Evolutionary conservation across 805 yeast species (phyloP).

Genomic region (Saturnispora hagleri): DNA sequence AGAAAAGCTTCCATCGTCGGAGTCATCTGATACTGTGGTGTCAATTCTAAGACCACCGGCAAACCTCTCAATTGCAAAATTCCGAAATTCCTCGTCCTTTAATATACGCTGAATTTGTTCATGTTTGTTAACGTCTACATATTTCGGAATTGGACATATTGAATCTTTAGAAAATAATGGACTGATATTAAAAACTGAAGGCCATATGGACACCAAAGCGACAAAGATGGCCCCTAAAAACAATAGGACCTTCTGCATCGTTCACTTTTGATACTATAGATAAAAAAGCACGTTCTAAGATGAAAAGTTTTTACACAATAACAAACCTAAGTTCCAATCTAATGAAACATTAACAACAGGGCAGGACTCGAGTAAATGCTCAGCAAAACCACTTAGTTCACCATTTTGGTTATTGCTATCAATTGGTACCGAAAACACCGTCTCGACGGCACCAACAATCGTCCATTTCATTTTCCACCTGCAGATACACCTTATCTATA

Average conservation of each 20-base stretch:
- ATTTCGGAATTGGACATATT: slow-evolving; percentile 41
- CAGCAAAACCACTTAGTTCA: background rate
- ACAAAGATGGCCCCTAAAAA: background rate
- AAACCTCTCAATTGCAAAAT: slow-evolving; percentile 33
- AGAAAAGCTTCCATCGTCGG: slow-evolving; percentile 12
- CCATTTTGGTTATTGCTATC: background rate
- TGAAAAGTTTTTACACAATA: background rate
- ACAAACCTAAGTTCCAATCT: background rate
- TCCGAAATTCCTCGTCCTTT: slow-evolving; percentile 26
- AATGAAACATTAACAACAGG: background rate
- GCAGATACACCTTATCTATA: slow-evolving; percentile 24
- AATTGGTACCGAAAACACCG: slow-evolving; percentile 21
- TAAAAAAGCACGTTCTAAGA: too few relatives aligned
- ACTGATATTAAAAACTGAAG: slow-evolving; percentile 3
- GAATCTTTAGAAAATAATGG: background rate
- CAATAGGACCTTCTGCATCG: background rate
- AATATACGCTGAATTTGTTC: slow-evolving; percentile 23
- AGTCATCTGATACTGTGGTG: slow-evolving; percentile 33
- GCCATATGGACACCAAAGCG: slow-evolving; percentile 3
- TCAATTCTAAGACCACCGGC: slow-evolving; percentile 43
- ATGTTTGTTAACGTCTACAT: slow-evolving; percentile 8
- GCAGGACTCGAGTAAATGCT: background rate
- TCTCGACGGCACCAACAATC: slow-evolving; percentile 32
- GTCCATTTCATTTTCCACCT: slow-evolving; percentile 30
- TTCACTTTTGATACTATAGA: background rate